Base-by-base conservation (phyloP, 345 rosid species). In the Salix arbutifolia region DNA sequence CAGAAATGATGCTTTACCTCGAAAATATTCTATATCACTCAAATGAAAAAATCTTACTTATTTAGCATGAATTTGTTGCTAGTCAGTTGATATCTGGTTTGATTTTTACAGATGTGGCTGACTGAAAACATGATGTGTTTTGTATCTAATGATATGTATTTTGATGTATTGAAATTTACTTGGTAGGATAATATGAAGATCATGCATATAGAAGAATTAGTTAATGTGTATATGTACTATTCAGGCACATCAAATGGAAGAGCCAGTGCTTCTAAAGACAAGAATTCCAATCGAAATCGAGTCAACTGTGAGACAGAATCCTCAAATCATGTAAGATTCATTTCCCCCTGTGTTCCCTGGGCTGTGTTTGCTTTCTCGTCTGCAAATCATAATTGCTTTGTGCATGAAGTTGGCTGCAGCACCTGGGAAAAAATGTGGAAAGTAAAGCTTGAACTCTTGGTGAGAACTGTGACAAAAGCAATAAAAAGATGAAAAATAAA, bases 251-350 rank as follows among this genome's bases (percentile, higher is more conserved):
- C 44, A 71, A 74, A 62, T 53, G 69, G 50, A 71, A 56, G 48
- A 16, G 70, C 33, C 58, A 81, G 64, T 81, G 62, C 83, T 66
- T 73, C 81, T 53, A 68, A 79, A 73, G 58, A 30, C 65, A 78
- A 56, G 56, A 77, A 65, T 61, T 60, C 80, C 23, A 68, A 74
- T 42, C 72, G 44, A 67, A 70, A 66, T 65, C 28, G 2, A 23
- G 77, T 31, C 37, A 53, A 38, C 21, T 68, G 8, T 26, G 70
- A 79, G 46, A 33, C 17, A 67, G 67, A 65, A 78, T 26, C 66
- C 73, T 37, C 58, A 53, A 53, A 19, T 71, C 58, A 67, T 5
- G 81, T 74, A 61, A 30, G 71, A 70, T 46, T 61, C 2, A 30
- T 37, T 30, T 23, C 21, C 30, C 21, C 28, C 56, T 18, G 31